Evolutionary conservation across 2,329 filamentous ascomycete species (phyloP), one percentile per base, ranked within the genome.

Genomic region (Aureobasidium sp.): DNA sequence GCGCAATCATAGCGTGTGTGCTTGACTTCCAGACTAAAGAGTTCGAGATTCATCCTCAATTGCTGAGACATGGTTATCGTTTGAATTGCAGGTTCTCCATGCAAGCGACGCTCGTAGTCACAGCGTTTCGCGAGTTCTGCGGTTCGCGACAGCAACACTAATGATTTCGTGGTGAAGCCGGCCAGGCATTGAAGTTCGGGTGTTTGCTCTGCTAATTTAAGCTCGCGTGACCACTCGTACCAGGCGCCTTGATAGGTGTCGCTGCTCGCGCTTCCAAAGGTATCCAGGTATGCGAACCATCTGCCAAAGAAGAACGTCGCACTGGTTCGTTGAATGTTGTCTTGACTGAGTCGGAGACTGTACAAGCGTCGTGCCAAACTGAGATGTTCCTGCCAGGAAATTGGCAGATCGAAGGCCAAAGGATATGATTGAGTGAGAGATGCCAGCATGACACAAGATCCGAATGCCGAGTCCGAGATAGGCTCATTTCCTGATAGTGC

Each of bases 221-320:
- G 50, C 36, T 62, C 61, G 30, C 44, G 45, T 42, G 61, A 58
- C 61, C 61, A 62, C 2, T 49, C 61, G 14, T 62, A 48, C 5
- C 37, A 50, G 9, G 49, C 44, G 13, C 61, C 61, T 37, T 57
- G 44, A 27, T 62, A 62, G 3, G 51, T 51, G 11, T 62, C 78
- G n/a, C 88, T 88, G 61, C 77, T 86, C 29, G 94, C 78, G 47
- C 85, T 86, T 30, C 89, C 90, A 61, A 94, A 77, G 1, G 93
- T 85, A 68, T 94, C 90, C 27, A 95, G 80, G 72, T 94, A 94
- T 1, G 87, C 87, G 65, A 94, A 88, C 90, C 90, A 95, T 62
- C 88, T 85, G 67, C 84, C 86, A 11, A 94, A 80, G 69, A 95
- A 94, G 59, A 87, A 86, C 55, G 86, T 81, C 59, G 89, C 79